Base-by-base conservation (phyloP, 345 rosid species). In the Euphorbia lathyris region DNA sequence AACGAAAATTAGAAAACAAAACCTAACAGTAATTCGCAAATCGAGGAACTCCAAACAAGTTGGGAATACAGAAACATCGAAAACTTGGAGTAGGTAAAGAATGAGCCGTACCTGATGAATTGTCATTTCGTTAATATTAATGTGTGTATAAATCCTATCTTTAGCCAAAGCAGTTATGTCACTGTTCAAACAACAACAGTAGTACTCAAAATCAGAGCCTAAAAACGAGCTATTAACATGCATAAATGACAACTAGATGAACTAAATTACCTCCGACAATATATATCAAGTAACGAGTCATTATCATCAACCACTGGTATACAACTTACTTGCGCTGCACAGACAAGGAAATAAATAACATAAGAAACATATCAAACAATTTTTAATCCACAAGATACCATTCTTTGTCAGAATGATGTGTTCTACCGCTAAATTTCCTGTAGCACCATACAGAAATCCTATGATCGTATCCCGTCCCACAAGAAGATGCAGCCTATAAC, bases 151-250 rank as follows among this genome's bases (percentile, higher is more conserved):
- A 23, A 72, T 34, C 63, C 73, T 72, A 65, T 77, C 77, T 57
- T 72, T 77, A 5, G 74, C 80, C 72, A 77, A 68, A 67, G 80
- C 80, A 61, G 77, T 77, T 72, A 77, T 77, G 53, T 77, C 80
- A 63, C 80, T 77, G 76, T 36, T 51, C 68, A 68, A 27, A 45
- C 9, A 52, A 71, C 7, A 25, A 29, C 3, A 43, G 1, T 30
- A 59, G 19, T 55, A 14, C 23, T 23, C 23, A 27, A 27, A 57
- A 58, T 65, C 50, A 4, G 29, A 70, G 17, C 36, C 5, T 45
- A 14, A 5, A 55, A 66, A 66, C 17, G 7, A 29, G 17, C 26
- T 47, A 10, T 14, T 25, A 30, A 69, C 1, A 58, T 3, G 34
- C 11, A 13, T 16, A 43, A 4, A 34, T 56, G 19, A 58, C 9